Evolutionary conservation across 352 stramenopile species (phyloP).

Genomic region (Globisporangium irregulare): DNA sequence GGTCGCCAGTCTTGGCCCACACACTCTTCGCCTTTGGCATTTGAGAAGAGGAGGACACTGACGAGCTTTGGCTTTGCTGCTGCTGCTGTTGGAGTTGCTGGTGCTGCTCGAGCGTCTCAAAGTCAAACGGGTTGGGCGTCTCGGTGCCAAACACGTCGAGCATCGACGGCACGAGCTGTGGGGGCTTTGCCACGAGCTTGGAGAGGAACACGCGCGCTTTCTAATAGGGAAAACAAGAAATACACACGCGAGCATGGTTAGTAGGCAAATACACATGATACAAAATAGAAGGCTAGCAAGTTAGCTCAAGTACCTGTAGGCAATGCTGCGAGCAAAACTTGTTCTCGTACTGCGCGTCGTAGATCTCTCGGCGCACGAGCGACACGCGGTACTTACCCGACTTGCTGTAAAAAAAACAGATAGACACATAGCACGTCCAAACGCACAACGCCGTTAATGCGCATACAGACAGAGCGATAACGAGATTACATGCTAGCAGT

Average conservation of each 20-base stretch:
- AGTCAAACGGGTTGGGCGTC: conserved; percentile 67
- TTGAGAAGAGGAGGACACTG: not conserved
- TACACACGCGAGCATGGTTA: not conserved
- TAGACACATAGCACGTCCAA: not conserved
- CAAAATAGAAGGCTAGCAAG: not conserved
- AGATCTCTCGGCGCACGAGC: conserved; percentile 70
- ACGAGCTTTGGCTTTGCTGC: not conserved
- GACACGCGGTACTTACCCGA: conserved; percentile 72
- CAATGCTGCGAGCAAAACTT: conserved; percentile 79
- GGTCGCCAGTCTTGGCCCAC: conserved; percentile 73
- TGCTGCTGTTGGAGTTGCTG: not conserved
- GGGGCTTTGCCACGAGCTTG: conserved; percentile 66
- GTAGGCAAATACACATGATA: not conserved
- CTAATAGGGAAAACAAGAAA: conserved; percentile 22
- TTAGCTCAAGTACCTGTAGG: conserved; percentile 39
- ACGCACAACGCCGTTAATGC: not conserved
- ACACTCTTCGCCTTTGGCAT: conserved; percentile 51
- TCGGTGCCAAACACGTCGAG: conserved; percentile 78
- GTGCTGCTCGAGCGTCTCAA: conserved; percentile 24
- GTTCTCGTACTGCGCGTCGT: conserved; percentile 74
- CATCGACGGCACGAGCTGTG: conserved; percentile 78
- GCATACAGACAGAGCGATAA: not conserved
- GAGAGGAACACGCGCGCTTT: conserved; percentile 69
- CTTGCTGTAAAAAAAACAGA: conserved; percentile 29
- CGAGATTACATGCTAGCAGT: not conserved